A percentile compares a stretch with the other conserved stretches of the same genome.
Evolutionary conservation across 2,329 filamentous ascomycete species (phyloP).

Genomic region (Trichoderma citrinoviride): DNA sequence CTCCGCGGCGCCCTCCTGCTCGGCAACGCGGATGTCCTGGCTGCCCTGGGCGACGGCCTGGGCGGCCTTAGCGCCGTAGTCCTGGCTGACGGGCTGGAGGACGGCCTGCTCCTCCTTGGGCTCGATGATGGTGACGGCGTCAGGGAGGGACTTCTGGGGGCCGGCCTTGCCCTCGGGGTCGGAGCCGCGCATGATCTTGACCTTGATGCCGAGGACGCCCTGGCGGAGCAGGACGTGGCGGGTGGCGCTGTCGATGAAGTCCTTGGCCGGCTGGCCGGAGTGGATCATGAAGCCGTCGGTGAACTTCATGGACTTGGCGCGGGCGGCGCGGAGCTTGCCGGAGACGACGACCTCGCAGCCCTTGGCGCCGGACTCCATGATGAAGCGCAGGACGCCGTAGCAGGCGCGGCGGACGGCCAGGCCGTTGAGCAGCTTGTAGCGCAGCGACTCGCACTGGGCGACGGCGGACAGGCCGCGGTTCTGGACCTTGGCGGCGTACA

Average conservation of each 20-base stretch:
- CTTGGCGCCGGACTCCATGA: slow-evolving; percentile 99
- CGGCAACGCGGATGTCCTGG: slow-evolving; percentile 58
- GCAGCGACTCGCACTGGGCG: slow-evolving; percentile 99
- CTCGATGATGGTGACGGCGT: slow-evolving; percentile 99
- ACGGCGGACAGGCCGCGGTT: slow-evolving; percentile 99
- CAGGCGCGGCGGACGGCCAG: slow-evolving; percentile 97
- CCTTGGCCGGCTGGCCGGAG: slow-evolving; percentile 98
- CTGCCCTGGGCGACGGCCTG: slow-evolving; percentile 55
- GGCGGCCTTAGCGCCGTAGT: slow-evolving; percentile 92
- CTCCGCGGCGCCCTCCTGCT: slow-evolving; percentile 55
- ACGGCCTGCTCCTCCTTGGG: slow-evolving; percentile 99
- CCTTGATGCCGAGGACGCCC: slow-evolving; percentile 99
- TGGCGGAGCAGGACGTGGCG: slow-evolving; percentile 99
- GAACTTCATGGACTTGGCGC: slow-evolving; percentile 99
- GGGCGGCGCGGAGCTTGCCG: slow-evolving; percentile 96
- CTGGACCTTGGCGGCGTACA: slow-evolving; percentile 99
- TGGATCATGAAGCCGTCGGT: slow-evolving; percentile 99
- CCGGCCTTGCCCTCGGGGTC: slow-evolving; percentile 99
- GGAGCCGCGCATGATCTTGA: slow-evolving; percentile 99
- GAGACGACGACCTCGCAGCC: slow-evolving; percentile 99
- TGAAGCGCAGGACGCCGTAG: slow-evolving; percentile 99
- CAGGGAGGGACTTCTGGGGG: slow-evolving; percentile 94
- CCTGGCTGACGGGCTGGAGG: slow-evolving; percentile 92
- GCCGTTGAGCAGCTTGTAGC: slow-evolving; percentile 99
- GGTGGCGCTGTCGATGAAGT: slow-evolving; percentile 98